Conservation (phyloP, 139 green algal species). For the Chlorella sp. region DNA sequence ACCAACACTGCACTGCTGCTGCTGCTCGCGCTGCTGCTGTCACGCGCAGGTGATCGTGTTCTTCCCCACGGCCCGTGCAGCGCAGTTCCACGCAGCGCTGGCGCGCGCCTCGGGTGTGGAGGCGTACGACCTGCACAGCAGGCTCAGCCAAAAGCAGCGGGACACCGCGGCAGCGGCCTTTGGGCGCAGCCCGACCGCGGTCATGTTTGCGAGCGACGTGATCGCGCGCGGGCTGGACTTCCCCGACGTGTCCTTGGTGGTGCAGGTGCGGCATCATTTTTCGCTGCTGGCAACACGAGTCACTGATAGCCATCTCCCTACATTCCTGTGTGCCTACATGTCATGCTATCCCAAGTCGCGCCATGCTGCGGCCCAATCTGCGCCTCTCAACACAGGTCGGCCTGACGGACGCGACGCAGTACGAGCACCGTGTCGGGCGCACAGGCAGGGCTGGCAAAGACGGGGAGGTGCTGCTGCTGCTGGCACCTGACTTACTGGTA, state of each 20-base stretch:
- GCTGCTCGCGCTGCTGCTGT: no score
- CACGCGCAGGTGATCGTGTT: constrained; percentile 91
- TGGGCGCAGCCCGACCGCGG: constrained; percentile 26
- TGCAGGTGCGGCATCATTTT: constrained; percentile 86
- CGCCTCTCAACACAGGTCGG: no score
- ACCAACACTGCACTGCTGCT: no score
- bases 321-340: no score
- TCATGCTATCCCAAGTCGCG: no score
- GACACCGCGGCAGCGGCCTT: constrained; percentile 74
- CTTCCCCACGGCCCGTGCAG: constrained; percentile 78
- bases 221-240: constrained; percentile 92
- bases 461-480: constrained; percentile 21
- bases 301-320: no score
- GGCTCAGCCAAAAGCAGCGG: constrained; percentile 71
- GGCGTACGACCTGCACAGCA: constrained; percentile 85
- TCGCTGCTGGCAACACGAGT: no score
- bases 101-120: constrained; percentile 32
- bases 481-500: neutral
- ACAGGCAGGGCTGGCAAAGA: constrained; percentile 88
- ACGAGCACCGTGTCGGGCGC: constrained; percentile 92
- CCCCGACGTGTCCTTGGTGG: constrained; percentile 82
- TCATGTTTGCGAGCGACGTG: constrained; percentile 89
- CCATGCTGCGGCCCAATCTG: no score
- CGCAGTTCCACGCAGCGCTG: constrained; percentile 36
- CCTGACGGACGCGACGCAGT: constrained; percentile 69